Evolutionary conservation across 164 flowering plant species (phyloP), one percentile per base, ranked within the genome.

Genomic region (Annona cherimola): DNA sequence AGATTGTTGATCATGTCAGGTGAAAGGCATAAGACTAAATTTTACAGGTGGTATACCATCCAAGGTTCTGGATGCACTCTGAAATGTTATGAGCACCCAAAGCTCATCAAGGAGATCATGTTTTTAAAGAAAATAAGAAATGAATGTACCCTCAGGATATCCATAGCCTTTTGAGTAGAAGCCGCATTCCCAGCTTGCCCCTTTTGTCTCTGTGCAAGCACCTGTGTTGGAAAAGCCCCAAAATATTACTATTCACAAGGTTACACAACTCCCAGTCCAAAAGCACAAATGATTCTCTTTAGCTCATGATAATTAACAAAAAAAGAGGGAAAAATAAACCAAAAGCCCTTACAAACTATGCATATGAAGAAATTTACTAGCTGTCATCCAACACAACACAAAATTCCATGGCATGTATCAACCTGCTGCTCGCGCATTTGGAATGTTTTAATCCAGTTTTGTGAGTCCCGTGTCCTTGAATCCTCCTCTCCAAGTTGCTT

Each of bases 401-500:
- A 14, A 18, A 18, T 7, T 50, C 57, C 9, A 50, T 50, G 6
- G 3, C 18, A 42, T 40, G n/a, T 6, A 66, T 6, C 50, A 75
- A 93, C 99, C 90, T 96, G 96, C 77, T 83, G 63, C 65, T 93
- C 98, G 39, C 98, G 97, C 90, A 86, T 87, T 86, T 90, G 89
- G 75, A 96, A 96, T 73, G 97, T 89, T 68, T 93, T 89, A 86
- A 96, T 84, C 99, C 99, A 93, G 74, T 93, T 96, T 76, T 86
- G 87, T 18, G 99, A 93, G 74, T 96, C 98, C 18, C 86, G 87
- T 14, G 98, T 89, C 84, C 99, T 86, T 1, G 96, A 87, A 73
- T 96, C 99, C 71, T 93, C 97, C 76, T 96, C 95, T 64, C 99
- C 99, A 66, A 96, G 95, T 82, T 92, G 97, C 79, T 93, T 93